Evolutionary conservation across 225 moss, liverwort and hornwort genomes (phyloP).

Genomic region (Marchantia polymorpha): DNA sequence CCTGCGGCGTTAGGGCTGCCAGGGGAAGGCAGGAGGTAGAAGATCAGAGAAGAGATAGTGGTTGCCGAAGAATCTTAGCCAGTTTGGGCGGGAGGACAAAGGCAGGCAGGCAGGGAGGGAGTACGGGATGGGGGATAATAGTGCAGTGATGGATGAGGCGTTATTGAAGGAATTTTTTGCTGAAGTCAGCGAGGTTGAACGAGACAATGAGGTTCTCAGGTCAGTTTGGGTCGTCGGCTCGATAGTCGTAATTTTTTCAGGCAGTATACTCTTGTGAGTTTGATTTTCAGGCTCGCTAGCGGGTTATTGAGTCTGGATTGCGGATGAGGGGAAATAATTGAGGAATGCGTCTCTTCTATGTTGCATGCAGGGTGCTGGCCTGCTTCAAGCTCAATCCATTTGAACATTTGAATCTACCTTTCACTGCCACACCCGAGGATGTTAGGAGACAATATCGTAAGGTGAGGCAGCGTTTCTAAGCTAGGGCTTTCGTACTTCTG

Average conservation of each 20-base stretch:
- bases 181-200: slow-evolving; percentile 96
- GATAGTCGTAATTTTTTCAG: background rate
- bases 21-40: background rate
- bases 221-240: background rate
- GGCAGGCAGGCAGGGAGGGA: background rate
- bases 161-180: slow-evolving; percentile 96
- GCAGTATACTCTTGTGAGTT: no score
- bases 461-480: slow-evolving; percentile 11
- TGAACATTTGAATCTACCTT: slow-evolving; percentile 89
- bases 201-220: slow-evolving; percentile 90
- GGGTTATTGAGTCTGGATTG: background rate
- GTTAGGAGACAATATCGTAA: slow-evolving; percentile 90
- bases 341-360: background rate
- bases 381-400: slow-evolving; percentile 99
- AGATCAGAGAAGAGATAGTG: background rate
- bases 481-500: background rate
- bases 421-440: slow-evolving; percentile 77
- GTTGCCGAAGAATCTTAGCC: background rate
- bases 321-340: background rate
- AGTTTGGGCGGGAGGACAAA: background rate
- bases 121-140: slow-evolving; percentile 60
- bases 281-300: no score
- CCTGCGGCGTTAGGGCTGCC: background rate
- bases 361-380: slow-evolving; percentile 56
- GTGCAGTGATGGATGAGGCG: slow-evolving; percentile 61